Evolutionary conservation across 2,329 filamentous ascomycete species (phyloP).

Genomic region (Calonectria crousiana): DNA sequence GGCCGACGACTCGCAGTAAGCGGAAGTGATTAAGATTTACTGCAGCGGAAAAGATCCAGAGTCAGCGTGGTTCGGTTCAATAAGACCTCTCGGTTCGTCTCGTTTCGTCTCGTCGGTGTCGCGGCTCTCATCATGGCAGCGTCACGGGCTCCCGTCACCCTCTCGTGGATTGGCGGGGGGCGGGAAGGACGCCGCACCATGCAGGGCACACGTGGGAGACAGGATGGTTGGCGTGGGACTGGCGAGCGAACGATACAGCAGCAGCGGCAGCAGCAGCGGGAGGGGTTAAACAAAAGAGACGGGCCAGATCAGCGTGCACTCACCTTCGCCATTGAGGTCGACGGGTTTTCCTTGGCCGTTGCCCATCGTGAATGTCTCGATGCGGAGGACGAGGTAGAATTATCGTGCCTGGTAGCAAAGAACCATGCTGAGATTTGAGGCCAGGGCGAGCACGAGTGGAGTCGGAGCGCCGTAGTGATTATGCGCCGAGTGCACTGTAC

Average conservation of each 20-base stretch:
- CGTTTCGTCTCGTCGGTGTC: neutral
- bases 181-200: slow-evolving; percentile 32
- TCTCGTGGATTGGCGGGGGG: slow-evolving; percentile 32
- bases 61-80: slow-evolving; percentile 20
- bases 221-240: slow-evolving; percentile 36
- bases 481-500: slow-evolving; percentile 37
- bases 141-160: slow-evolving; percentile 2
- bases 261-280: neutral
- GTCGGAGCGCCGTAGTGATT: slow-evolving; percentile 40
- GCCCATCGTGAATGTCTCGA: slow-evolving; percentile 73
- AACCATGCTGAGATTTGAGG: slow-evolving; percentile 45
- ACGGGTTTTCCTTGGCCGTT: slow-evolving; percentile 96
- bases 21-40: slow-evolving; percentile 99
- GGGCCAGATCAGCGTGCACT: slow-evolving; percentile 30
- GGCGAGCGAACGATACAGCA: slow-evolving; percentile 19
- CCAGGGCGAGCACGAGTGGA: slow-evolving; percentile 39
- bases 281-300: slow-evolving; percentile 27
- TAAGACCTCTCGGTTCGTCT: neutral
- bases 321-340: slow-evolving; percentile 93
- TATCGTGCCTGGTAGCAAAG: slow-evolving; percentile 45
- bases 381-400: slow-evolving; percentile 44
- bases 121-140: slow-evolving; percentile 2
- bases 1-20: slow-evolving; percentile 92
- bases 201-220: slow-evolving; percentile 41
- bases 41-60: slow-evolving; percentile 51